phyloP scores from a whole-genome alignment of 805 yeast species.

The Yamadazyma takamatsuzukensis region DNA sequence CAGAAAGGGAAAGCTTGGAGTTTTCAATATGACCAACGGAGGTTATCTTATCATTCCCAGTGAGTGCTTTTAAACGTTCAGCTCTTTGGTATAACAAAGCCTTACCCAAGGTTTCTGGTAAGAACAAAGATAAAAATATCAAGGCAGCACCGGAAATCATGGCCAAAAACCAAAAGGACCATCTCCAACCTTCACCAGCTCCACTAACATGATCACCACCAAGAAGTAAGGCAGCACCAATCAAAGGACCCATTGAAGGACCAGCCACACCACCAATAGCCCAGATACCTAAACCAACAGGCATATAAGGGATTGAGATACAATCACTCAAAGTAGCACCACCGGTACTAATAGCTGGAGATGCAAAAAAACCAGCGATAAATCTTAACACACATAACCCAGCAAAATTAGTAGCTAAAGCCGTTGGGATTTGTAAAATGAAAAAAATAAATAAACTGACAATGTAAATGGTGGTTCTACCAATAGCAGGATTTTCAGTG shows the following conservation, averaged over 20 bases:
- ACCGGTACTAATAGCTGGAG: slow-evolving; percentile 58
- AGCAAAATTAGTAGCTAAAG: slow-evolving; percentile 48
- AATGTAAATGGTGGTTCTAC: slow-evolving; percentile 51
- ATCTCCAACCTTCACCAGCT: no score
- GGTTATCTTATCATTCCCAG: slow-evolving; percentile 45
- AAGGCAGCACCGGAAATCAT: slow-evolving; percentile 18
- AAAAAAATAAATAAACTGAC: slow-evolving; percentile 46
- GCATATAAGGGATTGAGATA: slow-evolving; percentile 36
- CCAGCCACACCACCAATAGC: slow-evolving; percentile 52
- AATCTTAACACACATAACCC: slow-evolving; percentile 51
- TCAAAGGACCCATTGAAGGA: slow-evolving; percentile 53
- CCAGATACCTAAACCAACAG: slow-evolving; percentile 50
- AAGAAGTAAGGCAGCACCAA: slow-evolving; percentile 48
- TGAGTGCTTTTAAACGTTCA: slow-evolving; percentile 40
- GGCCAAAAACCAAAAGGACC: slow-evolving; percentile 50
- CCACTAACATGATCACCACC: no score
- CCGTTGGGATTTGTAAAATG: slow-evolving; percentile 55
- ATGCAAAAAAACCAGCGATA: slow-evolving; percentile 50
- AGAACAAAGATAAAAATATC: slow-evolving; percentile 27
- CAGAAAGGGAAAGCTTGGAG: slow-evolving; percentile 15
- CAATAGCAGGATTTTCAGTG: slow-evolving; percentile 52
- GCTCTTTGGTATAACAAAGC: slow-evolving; percentile 49
- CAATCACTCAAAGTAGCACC: slow-evolving; percentile 57
- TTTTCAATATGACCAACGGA: slow-evolving; percentile 38
- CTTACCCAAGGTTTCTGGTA: slow-evolving; percentile 48